Evolutionary conservation across 805 yeast genomes (phyloP).

Genomic region (Kuraishia borneana): DNA sequence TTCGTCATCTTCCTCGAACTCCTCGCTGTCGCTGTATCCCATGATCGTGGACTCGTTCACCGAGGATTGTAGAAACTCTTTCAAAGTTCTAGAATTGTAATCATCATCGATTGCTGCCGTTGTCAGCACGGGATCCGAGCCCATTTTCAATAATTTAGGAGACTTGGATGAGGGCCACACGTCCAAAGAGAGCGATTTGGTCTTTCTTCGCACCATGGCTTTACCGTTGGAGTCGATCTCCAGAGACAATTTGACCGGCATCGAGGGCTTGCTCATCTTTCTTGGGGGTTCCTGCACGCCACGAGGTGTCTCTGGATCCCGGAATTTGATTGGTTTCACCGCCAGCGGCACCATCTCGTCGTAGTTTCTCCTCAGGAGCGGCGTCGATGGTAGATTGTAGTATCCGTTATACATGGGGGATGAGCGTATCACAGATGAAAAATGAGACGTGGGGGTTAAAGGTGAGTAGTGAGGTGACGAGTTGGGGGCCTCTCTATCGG

Average conservation of each 20-base stretch:
- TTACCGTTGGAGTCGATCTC: neutral
- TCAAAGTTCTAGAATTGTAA: neutral
- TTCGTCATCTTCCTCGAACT: neutral
- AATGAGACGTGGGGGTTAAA: slow-evolving; percentile 19
- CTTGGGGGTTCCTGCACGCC: slow-evolving; percentile 2
- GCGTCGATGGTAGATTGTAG: slow-evolving; percentile 1
- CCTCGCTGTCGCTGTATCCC: neutral
- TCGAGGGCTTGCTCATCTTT: neutral
- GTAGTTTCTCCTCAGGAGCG: neutral
- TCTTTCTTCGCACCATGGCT: neutral
- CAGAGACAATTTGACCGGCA: neutral
- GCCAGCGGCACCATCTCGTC: slow-evolving; percentile 1
- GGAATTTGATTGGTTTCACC: slow-evolving; percentile 9
- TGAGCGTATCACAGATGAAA: slow-evolving; percentile 19
- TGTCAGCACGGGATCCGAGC: neutral
- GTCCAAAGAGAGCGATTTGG: neutral
- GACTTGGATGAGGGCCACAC: neutral
- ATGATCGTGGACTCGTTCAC: neutral
- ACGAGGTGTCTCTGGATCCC: slow-evolving; percentile 11
- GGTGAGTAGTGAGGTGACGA: slow-evolving; percentile 7
- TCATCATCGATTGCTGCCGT: neutral
- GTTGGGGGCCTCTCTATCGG: slow-evolving; percentile 1
- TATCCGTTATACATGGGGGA: slow-evolving; percentile 23
- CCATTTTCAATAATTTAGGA: neutral
- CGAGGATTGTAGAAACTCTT: neutral